These are phyloP conservation scores for Coprinellus aureogranulatus DNA, from an alignment of 768 basidiomycete genomes.

Conservation along the genomic window DNA sequence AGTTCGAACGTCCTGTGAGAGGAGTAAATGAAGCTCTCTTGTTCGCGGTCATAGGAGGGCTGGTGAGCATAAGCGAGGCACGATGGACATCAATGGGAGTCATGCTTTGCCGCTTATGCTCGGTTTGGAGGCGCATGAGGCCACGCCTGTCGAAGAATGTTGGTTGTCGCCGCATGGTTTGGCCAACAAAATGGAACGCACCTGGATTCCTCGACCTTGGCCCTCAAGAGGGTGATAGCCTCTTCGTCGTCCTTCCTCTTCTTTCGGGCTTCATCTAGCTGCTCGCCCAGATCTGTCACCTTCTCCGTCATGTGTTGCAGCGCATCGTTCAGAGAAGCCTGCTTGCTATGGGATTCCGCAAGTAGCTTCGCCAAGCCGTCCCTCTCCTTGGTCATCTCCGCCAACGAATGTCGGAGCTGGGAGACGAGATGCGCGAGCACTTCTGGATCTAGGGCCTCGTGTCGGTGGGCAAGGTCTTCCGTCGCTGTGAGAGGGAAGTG, in stretches of 20 bases:
- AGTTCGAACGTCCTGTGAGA: slow-evolving; percentile 54
- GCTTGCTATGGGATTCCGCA: slow-evolving; percentile 46
- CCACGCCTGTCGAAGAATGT: slow-evolving; percentile 54
- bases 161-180: neutral
- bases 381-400: slow-evolving; percentile 66
- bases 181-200: slow-evolving; percentile 27
- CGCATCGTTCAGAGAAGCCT: slow-evolving; percentile 62
- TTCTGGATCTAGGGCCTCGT: slow-evolving; percentile 65
- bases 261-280: slow-evolving; percentile 47
- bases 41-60: slow-evolving; percentile 42
- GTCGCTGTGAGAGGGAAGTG: slow-evolving; percentile 18
- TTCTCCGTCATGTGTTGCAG: slow-evolving; percentile 65
- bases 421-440: slow-evolving; percentile 75
- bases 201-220: slow-evolving; percentile 90
- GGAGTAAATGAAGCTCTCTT: slow-evolving; percentile 79
- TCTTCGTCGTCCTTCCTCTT: slow-evolving; percentile 73
- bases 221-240: slow-evolving; percentile 67
- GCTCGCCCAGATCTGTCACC: slow-evolving; percentile 55
- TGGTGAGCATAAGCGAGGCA: slow-evolving; percentile 37
- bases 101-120: slow-evolving; percentile 64
- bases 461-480: slow-evolving; percentile 18
- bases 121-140: slow-evolving; percentile 82
- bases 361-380: slow-evolving; percentile 61
- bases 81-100: slow-evolving; percentile 56
- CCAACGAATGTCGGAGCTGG: slow-evolving; percentile 64